A percentile compares a stretch with the other conserved stretches of the same genome.
Conservation (phyloP, 257 asterid species). For the Henckelia pumila region DNA sequence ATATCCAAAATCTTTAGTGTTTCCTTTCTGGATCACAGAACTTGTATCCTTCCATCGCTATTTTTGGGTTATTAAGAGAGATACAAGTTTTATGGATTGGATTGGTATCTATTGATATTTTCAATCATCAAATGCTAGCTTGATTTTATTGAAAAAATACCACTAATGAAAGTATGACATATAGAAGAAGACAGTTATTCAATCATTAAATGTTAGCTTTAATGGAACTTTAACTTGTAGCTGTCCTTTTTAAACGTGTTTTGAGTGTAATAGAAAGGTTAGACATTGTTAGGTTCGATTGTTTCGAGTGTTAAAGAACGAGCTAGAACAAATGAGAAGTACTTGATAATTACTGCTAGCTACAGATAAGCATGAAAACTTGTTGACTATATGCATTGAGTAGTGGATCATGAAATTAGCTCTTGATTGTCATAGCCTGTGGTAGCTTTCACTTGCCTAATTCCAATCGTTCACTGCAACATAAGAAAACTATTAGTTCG, state of each 20-base stretch:
- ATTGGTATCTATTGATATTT: background rate
- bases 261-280: background rate
- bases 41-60: background rate
- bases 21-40: background rate
- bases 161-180: background rate
- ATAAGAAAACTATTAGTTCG: background rate
- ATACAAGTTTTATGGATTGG: background rate
- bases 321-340: background rate
- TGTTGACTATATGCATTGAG: background rate
- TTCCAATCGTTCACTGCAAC: background rate
- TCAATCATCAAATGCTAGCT: conserved; percentile 9
- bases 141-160: background rate
- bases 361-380: background rate
- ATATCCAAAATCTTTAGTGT: background rate
- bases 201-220: too few species aligned
- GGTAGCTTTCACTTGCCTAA: conserved; percentile 5
- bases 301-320: too few species aligned
- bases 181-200: too few species aligned
- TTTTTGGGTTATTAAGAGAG: background rate
- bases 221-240: too few species aligned
- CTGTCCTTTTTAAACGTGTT: background rate
- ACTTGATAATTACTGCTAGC: background rate
- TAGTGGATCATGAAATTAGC: background rate
- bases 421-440: background rate
- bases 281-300: background rate